These are phyloP conservation scores for Phialophora expanda DNA, from an alignment of 2,329 filamentous ascomycete species.

Conservation along the genomic window DNA sequence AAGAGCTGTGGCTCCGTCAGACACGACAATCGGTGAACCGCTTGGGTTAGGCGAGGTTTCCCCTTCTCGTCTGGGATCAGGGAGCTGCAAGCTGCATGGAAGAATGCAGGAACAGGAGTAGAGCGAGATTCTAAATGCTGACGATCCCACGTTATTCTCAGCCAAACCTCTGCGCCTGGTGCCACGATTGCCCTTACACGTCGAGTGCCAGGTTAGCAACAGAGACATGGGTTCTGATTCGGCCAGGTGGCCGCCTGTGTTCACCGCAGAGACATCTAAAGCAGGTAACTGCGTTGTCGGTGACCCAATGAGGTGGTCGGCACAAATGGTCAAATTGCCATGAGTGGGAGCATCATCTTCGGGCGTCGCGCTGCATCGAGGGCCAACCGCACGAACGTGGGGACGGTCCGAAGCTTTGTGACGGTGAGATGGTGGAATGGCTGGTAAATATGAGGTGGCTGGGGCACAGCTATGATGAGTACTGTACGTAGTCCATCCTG, in stretches of 20 bases:
- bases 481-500: background rate
- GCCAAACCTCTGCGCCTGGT: conserved; percentile 19
- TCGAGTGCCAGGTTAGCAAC: conserved; percentile 10
- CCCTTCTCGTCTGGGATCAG: conserved; percentile 23
- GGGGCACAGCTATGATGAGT: background rate
- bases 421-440: conserved; percentile 26
- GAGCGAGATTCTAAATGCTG: conserved; percentile 31
- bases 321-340: conserved; percentile 17
- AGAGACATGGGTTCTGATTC: conserved; percentile 19
- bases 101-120: conserved; percentile 34
- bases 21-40: conserved; percentile 4
- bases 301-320: conserved; percentile 19
- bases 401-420: conserved; percentile 34
- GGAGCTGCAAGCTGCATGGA: conserved; percentile 31
- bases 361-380: conserved; percentile 31
- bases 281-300: conserved; percentile 12
- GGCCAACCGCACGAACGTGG: conserved; percentile 33
- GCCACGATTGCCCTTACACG: conserved; percentile 23
- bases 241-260: conserved; percentile 19
- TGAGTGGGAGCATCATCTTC: conserved; percentile 27
- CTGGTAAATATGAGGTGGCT: conserved; percentile 27
- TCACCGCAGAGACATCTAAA: background rate
- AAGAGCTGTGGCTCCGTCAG: background rate
- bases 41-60: conserved; percentile 18
- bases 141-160: conserved; percentile 29